Base-by-base conservation (phyloP, 768 basidiomycete species). In the Boletus subparvulus region DNA sequence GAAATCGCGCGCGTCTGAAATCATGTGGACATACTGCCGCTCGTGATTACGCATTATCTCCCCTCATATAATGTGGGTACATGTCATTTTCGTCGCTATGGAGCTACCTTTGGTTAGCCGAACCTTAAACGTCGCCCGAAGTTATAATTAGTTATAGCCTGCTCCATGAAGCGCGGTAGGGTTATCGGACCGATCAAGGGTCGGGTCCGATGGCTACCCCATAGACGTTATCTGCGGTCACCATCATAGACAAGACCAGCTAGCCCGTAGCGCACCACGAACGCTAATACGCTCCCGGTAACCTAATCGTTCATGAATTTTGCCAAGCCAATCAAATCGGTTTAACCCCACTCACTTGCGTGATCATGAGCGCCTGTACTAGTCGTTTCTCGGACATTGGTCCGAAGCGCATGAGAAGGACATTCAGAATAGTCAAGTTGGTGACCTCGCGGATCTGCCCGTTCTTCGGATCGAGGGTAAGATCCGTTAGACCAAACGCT, bases 241-340 rank as follows among this genome's bases (percentile, higher is more conserved):
- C 92, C 94, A 66, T 96, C 95, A 69, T 97, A 99, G 43, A 97
- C 81, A 52, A 96, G 78, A 46, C 88, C 83, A 4, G 93, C 94
- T 13, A 95, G 78, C 10, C 94, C 95, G 65, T 99, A 98, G 63
- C 96, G 80, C 33, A 98, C 82, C 21, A 80, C 76, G 70, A 98
- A 98, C 9, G 92, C 97, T 11, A 90, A 52, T 5, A 83, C 64
- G 71, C 93, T 97, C 44, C 95, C 90, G 11, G 78, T 74, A 56
- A 87, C 71, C 88, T 94, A 55, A 21, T 36, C 21, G 46, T 36
- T 12, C 55, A 21, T 57, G 46, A 69, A 44, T 47, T 33, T 47
- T 39, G 48, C 21, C 46, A 12, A 47, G 8, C 14, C 12, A 37
- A 51, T 47, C 39, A 42, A 19, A n/a, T 52, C 14, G 35, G 17